Percentiles rank a stretch among this genome's conserved stretches.
These are phyloP conservation scores for Eucalyptus tenuipes DNA, from an alignment of 345 rosid species.

Conservation along the genomic window DNA sequence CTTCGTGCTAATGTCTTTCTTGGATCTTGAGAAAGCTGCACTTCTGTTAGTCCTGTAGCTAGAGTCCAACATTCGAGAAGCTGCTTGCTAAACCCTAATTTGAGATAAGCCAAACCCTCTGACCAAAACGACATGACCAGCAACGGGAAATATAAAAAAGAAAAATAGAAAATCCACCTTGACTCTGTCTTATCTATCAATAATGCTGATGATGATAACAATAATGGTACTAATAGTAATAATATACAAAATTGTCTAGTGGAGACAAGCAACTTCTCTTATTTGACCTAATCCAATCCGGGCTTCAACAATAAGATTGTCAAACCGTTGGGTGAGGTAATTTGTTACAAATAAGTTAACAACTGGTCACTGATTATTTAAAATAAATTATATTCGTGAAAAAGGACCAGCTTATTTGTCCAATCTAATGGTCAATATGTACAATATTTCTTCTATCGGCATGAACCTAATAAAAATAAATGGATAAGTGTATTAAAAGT, in stretches of 20 bases:
- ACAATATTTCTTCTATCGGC: not conserved
- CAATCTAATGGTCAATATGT: not conserved
- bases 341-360: not conserved
- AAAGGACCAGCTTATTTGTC: not conserved
- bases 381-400: not conserved
- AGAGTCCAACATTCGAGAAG: not conserved
- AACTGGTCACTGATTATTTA: not conserved
- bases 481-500: too few relatives aligned
- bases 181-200: not conserved
- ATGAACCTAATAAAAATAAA: not conserved
- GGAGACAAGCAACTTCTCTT: not conserved
- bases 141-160: not conserved
- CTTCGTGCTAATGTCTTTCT: not conserved
- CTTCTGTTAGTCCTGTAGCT: not conserved
- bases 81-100: not conserved
- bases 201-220: not conserved
- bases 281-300: not conserved
- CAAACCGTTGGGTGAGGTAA: not conserved
- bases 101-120: too few relatives aligned
- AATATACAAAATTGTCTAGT: not conserved
- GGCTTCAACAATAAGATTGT: not conserved
- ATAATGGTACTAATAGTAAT: not conserved
- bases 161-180: not conserved
- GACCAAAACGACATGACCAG: not conserved
- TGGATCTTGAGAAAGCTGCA: not conserved